These are phyloP conservation scores for Linaria vulgaris DNA, from an alignment of 257 asterid genomes.

Conservation along the genomic window DNA sequence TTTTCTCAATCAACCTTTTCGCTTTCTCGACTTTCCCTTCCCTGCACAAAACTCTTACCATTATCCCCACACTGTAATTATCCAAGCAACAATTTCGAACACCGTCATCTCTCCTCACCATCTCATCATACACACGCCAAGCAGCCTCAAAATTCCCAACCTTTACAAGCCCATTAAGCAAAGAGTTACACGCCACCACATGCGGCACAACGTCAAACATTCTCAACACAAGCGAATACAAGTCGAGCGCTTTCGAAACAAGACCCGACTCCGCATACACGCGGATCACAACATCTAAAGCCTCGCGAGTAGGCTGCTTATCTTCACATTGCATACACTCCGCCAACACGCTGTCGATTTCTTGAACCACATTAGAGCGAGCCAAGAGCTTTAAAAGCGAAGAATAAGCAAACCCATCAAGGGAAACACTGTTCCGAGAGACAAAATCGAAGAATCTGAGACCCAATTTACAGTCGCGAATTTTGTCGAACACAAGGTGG, in stretches of 20 bases:
- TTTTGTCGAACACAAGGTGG: slow-evolving; percentile 81
- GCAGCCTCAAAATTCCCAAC: slow-evolving; percentile 54
- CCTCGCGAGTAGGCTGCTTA: slow-evolving; percentile 67
- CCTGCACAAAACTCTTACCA: slow-evolving; percentile 77
- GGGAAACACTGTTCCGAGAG: slow-evolving; percentile 40
- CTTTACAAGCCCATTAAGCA: slow-evolving; percentile 70
- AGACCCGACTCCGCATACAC: slow-evolving; percentile 55
- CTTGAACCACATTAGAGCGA: slow-evolving; percentile 50
- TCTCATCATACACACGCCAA: slow-evolving; percentile 53
- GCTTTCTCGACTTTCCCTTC: slow-evolving; percentile 77
- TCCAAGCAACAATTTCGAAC: slow-evolving; percentile 44
- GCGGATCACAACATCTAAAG: slow-evolving; percentile 50
- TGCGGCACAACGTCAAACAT: slow-evolving; percentile 44
- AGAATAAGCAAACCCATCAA: slow-evolving; percentile 75
- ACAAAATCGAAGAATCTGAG: slow-evolving; percentile 71
- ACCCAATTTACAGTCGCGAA: slow-evolving; percentile 67
- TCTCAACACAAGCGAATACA: slow-evolving; percentile 49
- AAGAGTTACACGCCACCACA: slow-evolving; percentile 66
- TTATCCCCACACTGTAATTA: slow-evolving; percentile 72
- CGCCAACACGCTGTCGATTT: slow-evolving; percentile 49
- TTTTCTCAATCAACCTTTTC: slow-evolving; percentile 62
- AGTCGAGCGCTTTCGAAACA: slow-evolving; percentile 62
- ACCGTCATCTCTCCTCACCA: slow-evolving; percentile 45
- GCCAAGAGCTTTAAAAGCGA: slow-evolving; percentile 84
- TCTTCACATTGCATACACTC: slow-evolving; percentile 58